Evolutionary conservation across 192 early-diverging fungal species (phyloP), one percentile per base, ranked within the genome.

Genomic region (Gamsiella multidivaricata): DNA sequence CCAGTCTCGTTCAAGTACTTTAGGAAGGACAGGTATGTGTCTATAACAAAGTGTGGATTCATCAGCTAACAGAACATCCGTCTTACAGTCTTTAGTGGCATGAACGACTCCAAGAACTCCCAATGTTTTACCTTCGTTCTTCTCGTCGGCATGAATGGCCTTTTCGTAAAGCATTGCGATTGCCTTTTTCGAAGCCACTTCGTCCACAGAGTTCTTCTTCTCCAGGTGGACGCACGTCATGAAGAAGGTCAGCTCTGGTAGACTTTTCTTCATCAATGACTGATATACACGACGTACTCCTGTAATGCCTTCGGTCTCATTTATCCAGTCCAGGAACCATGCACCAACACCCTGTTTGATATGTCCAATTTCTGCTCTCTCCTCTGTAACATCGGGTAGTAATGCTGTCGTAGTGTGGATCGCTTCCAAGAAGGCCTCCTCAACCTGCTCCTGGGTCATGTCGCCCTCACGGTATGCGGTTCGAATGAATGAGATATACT

Each of bases 161-260:
- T 82, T 81, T 49, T 86, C 82, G 31, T 80, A 87, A 46, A 87
- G 65, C 49, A 64, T 61, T 17, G 47, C 50, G 31, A 75, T 67
- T 5, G 56, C 56, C 28, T 71, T 69, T 28, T 69, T 63, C 31
- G 72, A 66, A 1, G 54, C 43, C 10, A 41, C 56, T 37, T 69
- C 61, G 15, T 43, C 57, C 2, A 43, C 26, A 0, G 42, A 65
- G 36, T 70, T 53, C 22, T 55, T 57, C 15, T 87, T 64, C 69
- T 92, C 91, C 39, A 91, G 65, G 54, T 83, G 80, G 39, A 92
- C 51, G 64, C 91, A 91, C n/a, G 81, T 62, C 58, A 82, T 81
- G 70, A 85, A 90, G 68, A 92, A 91, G 5, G 55, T 69, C 32
- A 82, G 58, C 9, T 88, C 91, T 12, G 91, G 90, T 59, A 87